Base-by-base conservation (phyloP, 2,329 filamentous ascomycete genomes). In the Curvularia lunata region DNA sequence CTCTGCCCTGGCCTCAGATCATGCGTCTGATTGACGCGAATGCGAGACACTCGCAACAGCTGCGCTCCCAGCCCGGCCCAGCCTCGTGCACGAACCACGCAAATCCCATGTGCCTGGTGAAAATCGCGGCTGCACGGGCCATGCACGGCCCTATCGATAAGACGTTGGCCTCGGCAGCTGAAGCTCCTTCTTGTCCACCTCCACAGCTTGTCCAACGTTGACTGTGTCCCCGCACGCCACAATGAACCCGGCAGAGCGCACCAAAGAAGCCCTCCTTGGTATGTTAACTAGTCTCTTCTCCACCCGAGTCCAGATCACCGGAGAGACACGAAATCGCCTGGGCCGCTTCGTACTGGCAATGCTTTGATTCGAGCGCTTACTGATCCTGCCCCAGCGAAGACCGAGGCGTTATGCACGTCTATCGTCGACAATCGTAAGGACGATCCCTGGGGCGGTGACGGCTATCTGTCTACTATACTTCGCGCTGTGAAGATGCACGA, bases 391-490 rank as follows among this genome's bases (percentile, higher is more conserved):
- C 5, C 59, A 80, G 78, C 67, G 42, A 75, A 76, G 51, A 77
- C 80, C 49, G 74, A 80, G 59, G 66, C 72, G 32, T 67, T 79
- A 28, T 77, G 75, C 62, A 69, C 74, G 46, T 72, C 73, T 18
- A 70, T 81, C 10, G 71, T 85, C 19, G 81, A 82, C 64, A 81
- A 82, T 34, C 86, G 62, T 28, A 62, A 60, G 25, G 34, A 52
- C 23, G 66, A 68, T 25, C 66, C 65, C 13, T 65, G 63, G 54
- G 67, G 62, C 43, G 67, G 67, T 23, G 55, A 65, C 32, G 67
- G 67, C 51, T 68, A 85, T 67, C 80, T 85, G 58, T 83, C 82
- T 41, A 82, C 86, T 49, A 78, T 87, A 65, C 79, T 80, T 6
- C 81, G 82, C 40, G 81, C 84, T 9, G 80, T 81, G 80, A 77